Base-by-base conservation (phyloP, 2,329 filamentous ascomycete genomes). In the Colletotrichum agaves region DNA sequence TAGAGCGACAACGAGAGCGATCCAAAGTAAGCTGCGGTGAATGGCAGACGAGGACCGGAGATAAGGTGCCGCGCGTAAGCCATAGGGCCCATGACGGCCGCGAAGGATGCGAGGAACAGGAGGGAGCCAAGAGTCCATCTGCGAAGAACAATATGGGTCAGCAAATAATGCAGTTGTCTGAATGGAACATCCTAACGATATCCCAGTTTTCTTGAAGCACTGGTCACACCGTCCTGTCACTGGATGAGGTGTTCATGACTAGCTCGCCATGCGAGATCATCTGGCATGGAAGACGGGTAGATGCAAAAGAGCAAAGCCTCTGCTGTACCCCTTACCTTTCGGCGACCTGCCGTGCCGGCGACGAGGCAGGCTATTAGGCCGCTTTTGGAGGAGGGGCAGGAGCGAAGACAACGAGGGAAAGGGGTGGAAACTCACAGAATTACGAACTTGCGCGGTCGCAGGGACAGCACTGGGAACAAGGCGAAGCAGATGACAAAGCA, bases 71-170 rank as follows among this genome's bases (percentile, higher is more conserved):
- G 90, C 69, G 90, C 79, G 79, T 98, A 99, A 73, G 89, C 86
- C 81, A 90, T 85, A 39, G 93, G 94, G 62, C 96, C 96, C 93
- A 98, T 97, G 82, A 98, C 88, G 72, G 95, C 93, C 27, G 93
- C 94, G 87, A 96, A 99, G 73, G 94, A 97, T 73, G 89, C 88
- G 74, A 98, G 86, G 84, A 98, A 98, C 72, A 99, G 86, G 55
- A 92, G 77, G 55, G 95, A 98, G 62, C 94, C 96, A 78, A 98
- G 90, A 56, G 95, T 93, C 96, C 96, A 99, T 84, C 96, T 98
- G 80, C 68, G 52, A 59, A 33, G 69, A 52, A 60, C 21, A 17
- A 68, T 56, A 53, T 27, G 23, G 78, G 79, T 78, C 72, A 74
- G 76, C 67, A 43, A 50, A 21, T 23, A 39, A 12, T 23, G 21